Evolutionary conservation across 1,139 yeast genomes (phyloP), one percentile per base, ranked within the genome.

Genomic region (Blastobotrys arbuscula): DNA sequence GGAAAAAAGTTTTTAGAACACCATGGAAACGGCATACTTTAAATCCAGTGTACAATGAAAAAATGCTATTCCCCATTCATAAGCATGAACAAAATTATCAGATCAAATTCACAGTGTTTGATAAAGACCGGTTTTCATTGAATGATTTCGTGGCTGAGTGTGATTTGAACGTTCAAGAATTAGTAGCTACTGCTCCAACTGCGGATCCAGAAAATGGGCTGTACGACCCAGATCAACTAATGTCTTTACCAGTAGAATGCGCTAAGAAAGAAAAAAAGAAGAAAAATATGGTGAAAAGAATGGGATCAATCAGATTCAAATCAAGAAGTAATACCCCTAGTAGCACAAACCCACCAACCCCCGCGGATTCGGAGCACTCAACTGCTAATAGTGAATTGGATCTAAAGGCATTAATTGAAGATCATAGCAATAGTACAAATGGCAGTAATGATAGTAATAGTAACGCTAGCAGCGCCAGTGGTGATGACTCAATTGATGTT

Each of bases 1-100:
- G 97, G 12, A 84, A 86, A 60, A 84, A 84, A 55, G 88, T 94
- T 0, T 90, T 81, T 64, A 77, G 95, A 56, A 89, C 97, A 0
- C 83, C 92, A 21, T 84, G 89, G 81, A 78, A 82, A 58, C 78
- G 88, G 26, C 97, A 90, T 62, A 84, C 87, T 1, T 67, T 88
- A 47, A 84, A 83, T 51, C 98, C 98, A 0, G 75, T 82, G 0
- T 92, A 81, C 64, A 82, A 87, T 61, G 96, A 90, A 65, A 70
- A 84, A 56, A 69, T 90, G 38, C 82, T 92, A 2, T 83, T 92
- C 63, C 95, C 90, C 55, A 77, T 92, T 0, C 72, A 79, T 40
- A 74, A 79, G 2, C 78, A 77, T 55, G 97, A 89, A 62, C 68
- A 69, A 30, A 76, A 75, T 50, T 90, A 74, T 60, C 77, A 83